Conservation (phyloP, 306 rosid species). For the Abrus pulchellus region DNA sequence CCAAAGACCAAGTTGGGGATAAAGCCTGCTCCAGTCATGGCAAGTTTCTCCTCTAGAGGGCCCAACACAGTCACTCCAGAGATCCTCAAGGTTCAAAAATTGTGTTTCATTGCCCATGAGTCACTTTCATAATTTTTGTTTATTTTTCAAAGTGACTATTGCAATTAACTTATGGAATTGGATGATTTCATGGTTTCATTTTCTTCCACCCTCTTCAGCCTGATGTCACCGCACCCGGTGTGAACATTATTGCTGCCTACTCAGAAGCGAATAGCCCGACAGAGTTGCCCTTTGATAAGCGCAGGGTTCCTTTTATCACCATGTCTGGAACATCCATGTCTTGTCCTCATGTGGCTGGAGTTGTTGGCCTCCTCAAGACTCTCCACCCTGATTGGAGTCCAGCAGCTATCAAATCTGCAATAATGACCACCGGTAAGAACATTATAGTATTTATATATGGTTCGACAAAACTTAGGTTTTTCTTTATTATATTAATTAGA, state of each 20-base stretch:
- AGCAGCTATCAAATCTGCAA: constrained; percentile 71
- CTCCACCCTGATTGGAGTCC: constrained; percentile 76
- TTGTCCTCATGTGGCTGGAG: constrained; percentile 82
- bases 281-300: constrained; percentile 47
- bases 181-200: not conserved
- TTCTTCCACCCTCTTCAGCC: constrained; percentile 56
- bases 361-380: constrained; percentile 74
- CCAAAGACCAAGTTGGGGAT: constrained; percentile 46
- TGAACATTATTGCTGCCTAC: constrained; percentile 72
- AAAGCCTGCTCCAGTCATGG: constrained; percentile 79
- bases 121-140: not conserved
- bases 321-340: constrained; percentile 90
- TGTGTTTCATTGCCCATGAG: not conserved
- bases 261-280: constrained; percentile 62
- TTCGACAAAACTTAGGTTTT: too few relatives aligned
- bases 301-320: constrained; percentile 58
- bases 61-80: constrained; percentile 67
- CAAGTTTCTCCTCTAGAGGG: constrained; percentile 78
- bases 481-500: too few relatives aligned
- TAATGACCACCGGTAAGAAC: constrained; percentile 68
- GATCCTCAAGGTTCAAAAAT: constrained; percentile 48
- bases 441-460: too few relatives aligned
- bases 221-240: constrained; percentile 83
- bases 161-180: constrained; percentile 7
- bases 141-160: not conserved